Base-by-base conservation (phyloP, 441 rosid species). In the Aleurites moluccanus region DNA sequence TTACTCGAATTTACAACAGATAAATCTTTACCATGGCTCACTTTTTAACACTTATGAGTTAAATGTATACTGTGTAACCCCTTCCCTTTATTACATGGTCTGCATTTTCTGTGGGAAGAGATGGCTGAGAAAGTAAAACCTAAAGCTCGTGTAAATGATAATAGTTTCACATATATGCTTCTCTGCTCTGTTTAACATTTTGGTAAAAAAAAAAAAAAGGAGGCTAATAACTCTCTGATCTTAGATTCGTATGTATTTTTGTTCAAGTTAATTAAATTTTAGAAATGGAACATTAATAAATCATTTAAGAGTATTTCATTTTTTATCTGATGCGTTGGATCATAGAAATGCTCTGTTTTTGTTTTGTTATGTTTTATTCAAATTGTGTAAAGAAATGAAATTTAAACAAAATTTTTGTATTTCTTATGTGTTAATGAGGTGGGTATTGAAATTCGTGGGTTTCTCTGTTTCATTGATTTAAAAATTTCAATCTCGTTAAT, bases 1-100 rank as follows among this genome's bases (percentile, higher is more conserved):
- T 82, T 89, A 78, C 91, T 91, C 50, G 80, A 89, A 78, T 86
- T 91, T 75, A 90, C 92, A 8, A 87, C 86, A 1, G 93, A 89
- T 74, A 81, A 73, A 79, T 55, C 79, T 15, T 75, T 80, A 33
- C 83, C 85, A 35, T 78, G 81, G 74, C 89, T 72, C 4, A 44
- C 80, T 8, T 83, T 87, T 74, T 89, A 83, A 70, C 20, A 11
- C 42, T 1, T 3, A 13, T 5, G 16, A 67, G 11, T 35, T 55
- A 23, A 28, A 69, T 44, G 21, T 30, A 53, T 60, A 2, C 47
- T 15, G 35, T 38, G 27, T 38, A 52, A 28, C 49, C 30, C 6
- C 79, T 63, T 53, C 53, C 30, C 73, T 52, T 18, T n/a, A 59
- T 11, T 55, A 35, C 64, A 33, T 15, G 14, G 44, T 65, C n/a